A percentile compares a stretch with the other conserved stretches of the same genome.
Evolutionary conservation across 2,329 filamentous ascomycete genomes (phyloP).

Genomic region (Paraphaeosphaeria sporulosa): DNA sequence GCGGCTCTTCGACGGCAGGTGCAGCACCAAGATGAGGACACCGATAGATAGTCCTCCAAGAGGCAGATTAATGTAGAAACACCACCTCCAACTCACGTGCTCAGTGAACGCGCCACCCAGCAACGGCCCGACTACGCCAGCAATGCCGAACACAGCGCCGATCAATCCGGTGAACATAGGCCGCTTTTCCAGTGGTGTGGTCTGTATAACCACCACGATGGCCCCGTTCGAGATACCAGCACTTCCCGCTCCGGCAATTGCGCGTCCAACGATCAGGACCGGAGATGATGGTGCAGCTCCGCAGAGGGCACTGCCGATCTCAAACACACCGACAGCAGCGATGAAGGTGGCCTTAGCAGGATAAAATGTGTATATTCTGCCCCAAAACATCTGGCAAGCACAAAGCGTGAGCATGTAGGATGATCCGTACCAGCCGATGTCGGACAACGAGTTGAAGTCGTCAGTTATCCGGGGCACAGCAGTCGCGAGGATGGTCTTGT

Average conservation of each 20-base stretch:
- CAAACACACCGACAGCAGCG: slow-evolving; percentile 33
- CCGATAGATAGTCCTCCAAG: slow-evolving; percentile 33
- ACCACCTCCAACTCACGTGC: slow-evolving; percentile 62
- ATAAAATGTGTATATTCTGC: slow-evolving; percentile 46
- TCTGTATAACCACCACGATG: slow-evolving; percentile 52
- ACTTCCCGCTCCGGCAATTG: slow-evolving; percentile 27
- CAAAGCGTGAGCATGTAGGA: slow-evolving; percentile 54
- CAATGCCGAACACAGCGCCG: slow-evolving; percentile 55
- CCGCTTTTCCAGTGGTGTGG: slow-evolving; percentile 53
- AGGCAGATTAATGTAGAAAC: slow-evolving; percentile 44
- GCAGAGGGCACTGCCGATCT: slow-evolving; percentile 29
- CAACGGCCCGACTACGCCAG: slow-evolving; percentile 39
- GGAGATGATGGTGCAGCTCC: slow-evolving; percentile 25
- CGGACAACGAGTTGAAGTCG: slow-evolving; percentile 34
- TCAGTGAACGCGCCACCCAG: slow-evolving; percentile 47
- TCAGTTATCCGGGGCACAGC: slow-evolving; percentile 42
- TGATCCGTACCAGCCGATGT: slow-evolving; percentile 40
- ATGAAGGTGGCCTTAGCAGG: slow-evolving; percentile 11
- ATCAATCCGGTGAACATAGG: slow-evolving; percentile 56
- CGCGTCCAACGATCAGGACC: slow-evolving; percentile 27
- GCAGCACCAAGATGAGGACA: slow-evolving; percentile 51
- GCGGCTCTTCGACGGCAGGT: slow-evolving; percentile 23
- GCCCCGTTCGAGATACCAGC: slow-evolving; percentile 48
- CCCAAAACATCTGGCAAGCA: slow-evolving; percentile 52
- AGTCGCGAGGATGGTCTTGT: slow-evolving; percentile 27